Percentiles rank a stretch among this genome's conserved stretches.
Conservation (phyloP, 164 flowering plant genomes). For the Euptelea pleiosperma region DNA sequence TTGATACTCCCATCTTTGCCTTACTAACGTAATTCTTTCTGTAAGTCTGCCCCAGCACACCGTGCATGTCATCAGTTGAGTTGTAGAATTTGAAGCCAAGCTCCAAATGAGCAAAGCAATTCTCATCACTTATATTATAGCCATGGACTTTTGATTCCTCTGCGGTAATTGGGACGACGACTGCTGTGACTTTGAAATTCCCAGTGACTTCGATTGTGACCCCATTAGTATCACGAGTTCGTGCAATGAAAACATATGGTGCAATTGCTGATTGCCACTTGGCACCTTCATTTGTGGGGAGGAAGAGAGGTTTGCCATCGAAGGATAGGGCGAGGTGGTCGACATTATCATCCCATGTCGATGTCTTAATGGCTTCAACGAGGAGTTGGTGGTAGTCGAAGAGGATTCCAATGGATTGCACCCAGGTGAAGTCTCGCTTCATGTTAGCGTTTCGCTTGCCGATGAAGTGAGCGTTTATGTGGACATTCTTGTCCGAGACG, state of each 20-base stretch:
- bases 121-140: slow-evolving; percentile 18
- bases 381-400: slow-evolving; percentile 16
- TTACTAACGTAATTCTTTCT: slow-evolving; percentile 13
- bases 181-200: slow-evolving; percentile 13
- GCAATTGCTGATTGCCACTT: slow-evolving; percentile 2
- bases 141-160: slow-evolving; percentile 22
- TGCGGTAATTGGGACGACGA: slow-evolving; percentile 15
- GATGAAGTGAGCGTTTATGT: slow-evolving; percentile 35
- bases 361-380: slow-evolving; percentile 15
- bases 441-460: slow-evolving; percentile 17
- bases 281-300: slow-evolving; percentile 9
- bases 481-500: slow-evolving; percentile 29
- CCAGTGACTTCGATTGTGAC: slow-evolving; percentile 9
- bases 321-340: slow-evolving; percentile 20
- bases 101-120: slow-evolving; percentile 28
- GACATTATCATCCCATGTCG: slow-evolving; percentile 20
- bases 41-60: slow-evolving; percentile 30
- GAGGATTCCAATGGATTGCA: slow-evolving; percentile 24
- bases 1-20: slow-evolving; percentile 12
- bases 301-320: slow-evolving; percentile 17
- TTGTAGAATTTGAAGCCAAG: slow-evolving; percentile 26
- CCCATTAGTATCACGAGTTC: slow-evolving; percentile 14
- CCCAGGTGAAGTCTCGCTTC: slow-evolving; percentile 29
- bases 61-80: slow-evolving; percentile 14
- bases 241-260: slow-evolving; percentile 6